Evolutionary conservation across 1,139 yeast species (phyloP).

Genomic region (Magnusiomyces suaveolens): DNA sequence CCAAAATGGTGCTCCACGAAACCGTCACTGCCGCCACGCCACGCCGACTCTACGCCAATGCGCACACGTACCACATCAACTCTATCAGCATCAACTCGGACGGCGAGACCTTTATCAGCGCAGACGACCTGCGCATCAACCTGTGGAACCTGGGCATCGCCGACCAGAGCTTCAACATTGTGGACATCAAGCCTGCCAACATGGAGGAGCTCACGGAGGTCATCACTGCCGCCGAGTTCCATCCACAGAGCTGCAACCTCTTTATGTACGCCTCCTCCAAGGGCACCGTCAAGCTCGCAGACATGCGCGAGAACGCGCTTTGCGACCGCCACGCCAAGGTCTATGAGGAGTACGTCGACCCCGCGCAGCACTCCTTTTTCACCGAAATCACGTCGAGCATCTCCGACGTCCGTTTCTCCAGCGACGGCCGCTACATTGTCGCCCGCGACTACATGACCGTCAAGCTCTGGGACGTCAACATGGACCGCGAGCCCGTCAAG

Average conservation of each 20-base stretch:
- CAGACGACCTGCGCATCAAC: constrained; percentile 92
- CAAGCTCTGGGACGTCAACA: constrained; percentile 95
- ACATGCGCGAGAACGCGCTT: constrained; percentile 91
- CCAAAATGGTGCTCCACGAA: constrained; percentile 84
- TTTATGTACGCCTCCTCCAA: constrained; percentile 96
- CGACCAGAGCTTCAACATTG: constrained; percentile 89
- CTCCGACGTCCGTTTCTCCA: constrained; percentile 85
- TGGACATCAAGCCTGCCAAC: constrained; percentile 93
- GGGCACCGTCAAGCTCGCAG: constrained; percentile 91
- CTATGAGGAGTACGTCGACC: constrained; percentile 89
- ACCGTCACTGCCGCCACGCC: constrained; percentile 94
- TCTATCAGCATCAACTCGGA: constrained; percentile 91
- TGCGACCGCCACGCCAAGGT: constrained; percentile 85
- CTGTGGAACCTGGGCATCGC: constrained; percentile 93
- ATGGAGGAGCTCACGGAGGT: constrained; percentile 99
- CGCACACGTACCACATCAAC: constrained; percentile 96
- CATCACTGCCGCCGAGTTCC: constrained; percentile 96
- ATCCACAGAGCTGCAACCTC: constrained; percentile 83
- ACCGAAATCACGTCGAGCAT: constrained; percentile 95
- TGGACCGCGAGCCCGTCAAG: constrained; percentile 91
- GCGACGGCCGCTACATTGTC: constrained; percentile 88
- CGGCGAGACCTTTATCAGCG: constrained; percentile 87
- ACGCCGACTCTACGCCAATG: constrained; percentile 82
- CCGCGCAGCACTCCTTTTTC: constrained; percentile 87
- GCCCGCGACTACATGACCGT: constrained; percentile 96